Evolutionary conservation across 441 rosid genomes (phyloP).

Genomic region (Cnidoscolus chayamansa): DNA sequence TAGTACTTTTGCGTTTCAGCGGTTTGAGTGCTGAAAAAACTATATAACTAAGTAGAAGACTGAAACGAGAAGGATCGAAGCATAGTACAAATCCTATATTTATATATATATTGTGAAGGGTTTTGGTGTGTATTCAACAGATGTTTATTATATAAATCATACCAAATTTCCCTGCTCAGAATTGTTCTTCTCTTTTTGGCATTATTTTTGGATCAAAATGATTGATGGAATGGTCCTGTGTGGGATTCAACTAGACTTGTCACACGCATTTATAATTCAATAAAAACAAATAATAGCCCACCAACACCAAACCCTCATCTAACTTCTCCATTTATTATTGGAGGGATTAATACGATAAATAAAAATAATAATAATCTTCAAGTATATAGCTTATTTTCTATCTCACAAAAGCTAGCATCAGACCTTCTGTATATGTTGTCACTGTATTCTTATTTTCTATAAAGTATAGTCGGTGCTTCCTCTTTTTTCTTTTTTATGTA

Average conservation of each 20-base stretch:
- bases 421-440: too few relatives aligned
- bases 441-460: too few relatives aligned
- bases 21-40: neutral
- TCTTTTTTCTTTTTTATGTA: too few relatives aligned
- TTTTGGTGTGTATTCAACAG: too few relatives aligned
- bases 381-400: neutral
- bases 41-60: neutral
- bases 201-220: constrained; percentile 33
- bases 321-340: neutral
- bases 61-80: neutral
- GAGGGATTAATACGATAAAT: too few relatives aligned
- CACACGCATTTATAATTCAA: constrained; percentile 27
- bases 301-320: constrained; percentile 35
- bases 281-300: constrained; percentile 20
- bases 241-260: constrained; percentile 38
- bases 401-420: too few relatives aligned
- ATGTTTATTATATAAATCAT: neutral
- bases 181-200: constrained; percentile 33
- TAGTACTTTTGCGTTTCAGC: neutral
- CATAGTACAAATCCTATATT: neutral
- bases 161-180: constrained; percentile 3
- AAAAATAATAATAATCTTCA: too few relatives aligned
- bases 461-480: too few relatives aligned
- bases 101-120: neutral
- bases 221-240: constrained; percentile 31